These are phyloP conservation scores for Phylloporus scabripes DNA, from an alignment of 768 basidiomycete genomes.

Conservation along the genomic window DNA sequence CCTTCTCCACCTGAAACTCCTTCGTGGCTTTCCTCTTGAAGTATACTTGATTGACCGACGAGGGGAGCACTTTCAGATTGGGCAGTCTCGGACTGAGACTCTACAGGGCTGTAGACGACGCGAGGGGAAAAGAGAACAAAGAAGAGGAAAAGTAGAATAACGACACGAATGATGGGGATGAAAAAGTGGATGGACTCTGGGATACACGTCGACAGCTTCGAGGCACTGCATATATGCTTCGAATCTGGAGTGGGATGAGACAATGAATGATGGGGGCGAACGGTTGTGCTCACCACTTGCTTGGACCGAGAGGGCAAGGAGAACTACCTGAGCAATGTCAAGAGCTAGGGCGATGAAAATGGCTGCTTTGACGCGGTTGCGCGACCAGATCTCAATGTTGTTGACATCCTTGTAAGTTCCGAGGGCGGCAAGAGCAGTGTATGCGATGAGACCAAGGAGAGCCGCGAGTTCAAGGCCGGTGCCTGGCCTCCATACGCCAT, in stretches of 20 bases:
- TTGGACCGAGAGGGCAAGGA: slow-evolving; percentile 41
- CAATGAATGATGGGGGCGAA: not conserved
- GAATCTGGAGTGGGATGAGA: slow-evolving; percentile 8
- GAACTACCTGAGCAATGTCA: slow-evolving; percentile 54
- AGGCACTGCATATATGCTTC: slow-evolving; percentile 14
- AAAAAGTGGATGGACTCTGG: slow-evolving; percentile 42
- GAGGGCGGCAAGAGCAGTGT: slow-evolving; percentile 65
- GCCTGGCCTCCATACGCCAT: slow-evolving; percentile 56
- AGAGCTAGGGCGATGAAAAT: slow-evolving; percentile 49
- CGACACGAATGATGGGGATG: slow-evolving; percentile 60
- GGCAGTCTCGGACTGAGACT: slow-evolving; percentile 13
- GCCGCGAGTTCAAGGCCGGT: slow-evolving; percentile 67
- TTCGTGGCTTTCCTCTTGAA: slow-evolving; percentile 44
- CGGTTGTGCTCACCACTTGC: slow-evolving; percentile 31
- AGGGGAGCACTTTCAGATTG: slow-evolving; percentile 25
- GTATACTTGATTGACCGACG: slow-evolving; percentile 41
- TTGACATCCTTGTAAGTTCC: slow-evolving; percentile 78
- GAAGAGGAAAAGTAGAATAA: slow-evolving; percentile 58
- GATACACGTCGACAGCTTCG: slow-evolving; percentile 27
- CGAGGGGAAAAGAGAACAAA: slow-evolving; percentile 59
- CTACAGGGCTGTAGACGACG: slow-evolving; percentile 46
- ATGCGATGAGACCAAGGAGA: slow-evolving; percentile 62
- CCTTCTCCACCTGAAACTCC: slow-evolving; percentile 31
- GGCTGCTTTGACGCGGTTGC: slow-evolving; percentile 51
- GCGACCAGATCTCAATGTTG: slow-evolving; percentile 62